Percentiles rank a stretch among this genome's conserved stretches.
phyloP scores from a whole-genome alignment of 2,329 filamentous ascomycete species.

The Exophiala lecanii-corni region DNA sequence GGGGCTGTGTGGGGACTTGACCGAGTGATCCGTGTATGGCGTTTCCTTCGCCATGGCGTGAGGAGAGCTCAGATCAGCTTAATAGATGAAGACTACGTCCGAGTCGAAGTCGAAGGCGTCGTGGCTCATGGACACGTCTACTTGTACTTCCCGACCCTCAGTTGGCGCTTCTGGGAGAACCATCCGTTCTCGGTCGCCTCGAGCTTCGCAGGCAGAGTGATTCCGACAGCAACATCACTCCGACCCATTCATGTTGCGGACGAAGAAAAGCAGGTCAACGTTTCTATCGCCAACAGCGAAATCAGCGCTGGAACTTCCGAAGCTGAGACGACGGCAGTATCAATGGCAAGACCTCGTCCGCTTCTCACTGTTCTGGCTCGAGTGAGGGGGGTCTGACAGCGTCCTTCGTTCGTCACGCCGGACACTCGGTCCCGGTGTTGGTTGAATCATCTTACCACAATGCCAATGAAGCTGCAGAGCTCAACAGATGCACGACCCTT shows the following conservation, averaged over 20 bases:
- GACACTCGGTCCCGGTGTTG: too few species aligned
- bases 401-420: too few species aligned
- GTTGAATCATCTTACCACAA: background rate
- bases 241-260: too few species aligned
- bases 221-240: too few species aligned
- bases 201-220: background rate
- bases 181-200: constrained; percentile 46
- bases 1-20: constrained; percentile 45
- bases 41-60: constrained; percentile 35
- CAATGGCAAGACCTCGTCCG: too few species aligned
- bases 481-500: constrained; percentile 26
- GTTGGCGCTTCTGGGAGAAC: constrained; percentile 46
- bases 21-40: constrained; percentile 38
- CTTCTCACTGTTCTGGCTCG: too few species aligned
- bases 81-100: background rate
- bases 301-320: too few species aligned
- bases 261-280: too few species aligned
- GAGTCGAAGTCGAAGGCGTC: constrained; percentile 38
- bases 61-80: constrained; percentile 23
- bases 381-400: too few species aligned
- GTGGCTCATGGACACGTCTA: constrained; percentile 40
- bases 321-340: too few species aligned
- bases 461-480: background rate
- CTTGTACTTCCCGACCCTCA: constrained; percentile 48
- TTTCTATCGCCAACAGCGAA: too few species aligned